Evolutionary conservation across 176 grass and related monocot species (phyloP), one percentile per base, ranked within the genome.

Genomic region (Oryza rufipogon): DNA sequence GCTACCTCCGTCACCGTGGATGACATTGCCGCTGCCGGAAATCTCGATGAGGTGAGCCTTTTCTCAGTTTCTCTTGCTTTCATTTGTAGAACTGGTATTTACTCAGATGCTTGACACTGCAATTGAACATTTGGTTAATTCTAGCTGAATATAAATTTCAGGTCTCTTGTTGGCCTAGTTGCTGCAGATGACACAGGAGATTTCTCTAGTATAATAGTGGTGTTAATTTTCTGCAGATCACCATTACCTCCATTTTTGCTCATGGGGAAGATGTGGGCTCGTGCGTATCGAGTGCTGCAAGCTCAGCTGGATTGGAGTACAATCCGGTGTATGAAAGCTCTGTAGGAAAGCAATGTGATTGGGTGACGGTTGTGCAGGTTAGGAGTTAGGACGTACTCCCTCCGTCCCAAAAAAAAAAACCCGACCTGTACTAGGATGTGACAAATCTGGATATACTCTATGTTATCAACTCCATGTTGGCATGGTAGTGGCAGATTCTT

Each of bases 1-100:
- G 93, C 93, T 46, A 89, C 60, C 86, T 95, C 87, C 74, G 81
- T 87, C 69, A 92, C 91, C 2, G 76, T 98, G 83, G 96, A 94
- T 46, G 91, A 98, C 71, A 89, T 89, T 47, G 87, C 68, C n/a
- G 86, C 89, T 71, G 83, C 79, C 78, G 87, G 71, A 86, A 87
- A 94, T 65, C 60, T 87, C 22, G 91, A 96, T 79, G 91, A 98
- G 82, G 96, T 89, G 77, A 89, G 85, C 68, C 6, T 52, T 52
- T 14, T 30, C 36, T 38, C 36, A 38, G 36, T 38, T 38, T 6
- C 46, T 9, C 42, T 44, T 11, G 17, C 13, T 14, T 61, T 17
- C 45, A 22, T 77, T 74, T 77, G 28, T 12, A 5, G 6, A 74
- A 9, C 46, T 73, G 12, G 4, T 75, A 13, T 49, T 6, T 72